Evolutionary conservation across 768 basidiomycete genomes (phyloP).

Genomic region (Trametes cingulata): DNA sequence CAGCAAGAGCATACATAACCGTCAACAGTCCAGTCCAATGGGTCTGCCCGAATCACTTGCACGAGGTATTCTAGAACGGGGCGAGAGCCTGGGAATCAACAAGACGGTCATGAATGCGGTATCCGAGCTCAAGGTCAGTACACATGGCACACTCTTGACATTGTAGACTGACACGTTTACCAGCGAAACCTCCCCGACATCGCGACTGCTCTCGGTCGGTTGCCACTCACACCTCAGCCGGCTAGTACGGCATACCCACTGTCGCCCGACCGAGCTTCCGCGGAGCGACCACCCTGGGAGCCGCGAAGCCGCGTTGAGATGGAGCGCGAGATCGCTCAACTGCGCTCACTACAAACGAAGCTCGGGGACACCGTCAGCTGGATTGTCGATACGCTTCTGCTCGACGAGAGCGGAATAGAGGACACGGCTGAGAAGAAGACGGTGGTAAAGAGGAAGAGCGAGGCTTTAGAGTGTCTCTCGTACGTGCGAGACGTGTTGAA

Average conservation of each 20-base stretch:
- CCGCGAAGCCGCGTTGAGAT: conserved; percentile 68
- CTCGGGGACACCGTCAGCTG: conserved; percentile 72
- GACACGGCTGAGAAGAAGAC: conserved; percentile 42
- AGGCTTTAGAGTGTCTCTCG: conserved; percentile 74
- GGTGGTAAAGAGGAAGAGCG: conserved; percentile 48
- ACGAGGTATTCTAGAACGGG: conserved; percentile 68
- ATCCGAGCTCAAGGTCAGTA: conserved; percentile 68
- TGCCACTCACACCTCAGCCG: conserved; percentile 45
- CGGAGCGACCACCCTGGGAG: conserved; percentile 70
- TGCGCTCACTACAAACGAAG: conserved; percentile 58
- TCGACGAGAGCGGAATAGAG: conserved; percentile 48
- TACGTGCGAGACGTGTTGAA: conserved; percentile 77
- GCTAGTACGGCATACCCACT: conserved; percentile 59
- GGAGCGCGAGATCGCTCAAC: conserved; percentile 57
- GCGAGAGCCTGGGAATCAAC: conserved; percentile 83
- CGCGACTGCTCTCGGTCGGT: conserved; percentile 62
- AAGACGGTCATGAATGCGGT: conserved; percentile 81
- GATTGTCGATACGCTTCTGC: conserved; percentile 71
- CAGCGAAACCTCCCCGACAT: conserved; percentile 88
- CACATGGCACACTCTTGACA: not conserved
- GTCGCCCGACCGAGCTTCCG: conserved; percentile 53
- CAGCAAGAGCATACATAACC: conserved; percentile 17
- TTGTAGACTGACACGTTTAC: conserved; percentile 7
- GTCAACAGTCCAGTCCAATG: conserved; percentile 39
- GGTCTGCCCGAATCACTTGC: conserved; percentile 73